phyloP scores from a whole-genome alignment of 805 yeast genomes.

The Tetrapisispora fleetii region DNA sequence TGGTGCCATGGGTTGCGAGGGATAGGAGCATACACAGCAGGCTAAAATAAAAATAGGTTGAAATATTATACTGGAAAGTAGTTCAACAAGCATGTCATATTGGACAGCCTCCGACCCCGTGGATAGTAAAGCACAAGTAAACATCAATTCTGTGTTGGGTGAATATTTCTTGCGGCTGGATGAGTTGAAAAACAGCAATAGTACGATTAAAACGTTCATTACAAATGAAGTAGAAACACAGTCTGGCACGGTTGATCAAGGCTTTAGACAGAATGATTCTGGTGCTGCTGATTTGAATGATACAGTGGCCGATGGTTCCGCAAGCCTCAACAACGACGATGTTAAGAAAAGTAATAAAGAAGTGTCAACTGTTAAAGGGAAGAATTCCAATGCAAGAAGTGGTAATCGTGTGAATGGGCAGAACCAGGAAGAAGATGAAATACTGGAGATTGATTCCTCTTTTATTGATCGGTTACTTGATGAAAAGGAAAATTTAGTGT shows the following conservation, averaged over 20 bases:
- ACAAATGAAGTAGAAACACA: background rate
- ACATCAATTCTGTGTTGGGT: constrained; percentile 33
- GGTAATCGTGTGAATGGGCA: background rate
- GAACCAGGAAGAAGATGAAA: background rate
- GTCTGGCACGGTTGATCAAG: background rate
- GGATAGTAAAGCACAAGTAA: constrained; percentile 1
- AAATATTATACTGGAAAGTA: no score
- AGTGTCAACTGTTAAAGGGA: background rate
- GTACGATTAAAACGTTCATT: constrained; percentile 10
- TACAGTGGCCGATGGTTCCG: background rate
- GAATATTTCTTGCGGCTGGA: constrained; percentile 30
- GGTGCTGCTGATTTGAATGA: background rate
- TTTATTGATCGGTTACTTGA: background rate
- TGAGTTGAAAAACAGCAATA: constrained; percentile 16
- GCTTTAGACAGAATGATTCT: background rate
- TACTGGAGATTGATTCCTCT: background rate
- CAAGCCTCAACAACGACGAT: no score
- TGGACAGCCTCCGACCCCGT: constrained; percentile 35
- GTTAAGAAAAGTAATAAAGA: no score
- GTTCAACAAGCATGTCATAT: constrained; percentile 27
- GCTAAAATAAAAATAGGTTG: no score
- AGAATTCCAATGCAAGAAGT: background rate
- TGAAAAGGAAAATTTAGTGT: background rate
- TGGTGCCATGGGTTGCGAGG: no score
- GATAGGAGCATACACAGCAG: no score